Conservation (phyloP, 2,329 filamentous ascomycete species). For the Pseudogymnoascus sp. region DNA sequence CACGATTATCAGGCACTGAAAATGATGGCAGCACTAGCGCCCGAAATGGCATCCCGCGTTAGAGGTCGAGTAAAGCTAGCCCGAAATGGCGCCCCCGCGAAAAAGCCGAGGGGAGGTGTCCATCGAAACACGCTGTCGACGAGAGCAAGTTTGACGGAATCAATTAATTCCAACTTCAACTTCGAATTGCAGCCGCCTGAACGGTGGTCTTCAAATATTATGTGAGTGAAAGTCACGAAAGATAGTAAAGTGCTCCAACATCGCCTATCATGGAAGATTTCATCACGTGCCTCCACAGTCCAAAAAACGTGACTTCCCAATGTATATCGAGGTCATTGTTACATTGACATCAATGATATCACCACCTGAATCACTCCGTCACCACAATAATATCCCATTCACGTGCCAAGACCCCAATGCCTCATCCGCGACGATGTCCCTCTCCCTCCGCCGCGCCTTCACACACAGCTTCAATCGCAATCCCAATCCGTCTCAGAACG, state of each 20-base stretch:
- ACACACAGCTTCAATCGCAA: background rate
- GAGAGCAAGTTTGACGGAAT: too few relatives aligned
- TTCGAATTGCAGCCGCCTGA: too few relatives aligned
- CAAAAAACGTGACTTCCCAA: background rate
- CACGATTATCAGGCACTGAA: too few relatives aligned
- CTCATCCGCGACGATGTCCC: background rate
- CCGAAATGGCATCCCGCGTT: too few relatives aligned
- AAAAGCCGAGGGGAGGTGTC: too few relatives aligned
- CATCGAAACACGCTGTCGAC: too few relatives aligned
- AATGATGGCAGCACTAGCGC: too few relatives aligned
- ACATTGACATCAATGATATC: constrained; percentile 2
- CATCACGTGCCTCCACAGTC: background rate
- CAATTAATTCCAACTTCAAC: too few relatives aligned
- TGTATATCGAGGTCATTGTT: background rate
- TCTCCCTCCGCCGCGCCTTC: background rate
- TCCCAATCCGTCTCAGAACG: background rate
- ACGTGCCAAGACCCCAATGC: background rate
- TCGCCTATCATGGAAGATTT: background rate
- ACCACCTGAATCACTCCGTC: background rate
- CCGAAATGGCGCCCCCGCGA: too few relatives aligned
- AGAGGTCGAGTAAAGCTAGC: too few relatives aligned
- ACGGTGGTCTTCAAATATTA: too few relatives aligned
- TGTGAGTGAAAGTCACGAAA: too few relatives aligned
- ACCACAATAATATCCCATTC: background rate
- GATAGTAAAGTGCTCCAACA: background rate